Conservation (phyloP, 2,329 filamentous ascomycete species). For the Xenoacremonium recifei region DNA sequence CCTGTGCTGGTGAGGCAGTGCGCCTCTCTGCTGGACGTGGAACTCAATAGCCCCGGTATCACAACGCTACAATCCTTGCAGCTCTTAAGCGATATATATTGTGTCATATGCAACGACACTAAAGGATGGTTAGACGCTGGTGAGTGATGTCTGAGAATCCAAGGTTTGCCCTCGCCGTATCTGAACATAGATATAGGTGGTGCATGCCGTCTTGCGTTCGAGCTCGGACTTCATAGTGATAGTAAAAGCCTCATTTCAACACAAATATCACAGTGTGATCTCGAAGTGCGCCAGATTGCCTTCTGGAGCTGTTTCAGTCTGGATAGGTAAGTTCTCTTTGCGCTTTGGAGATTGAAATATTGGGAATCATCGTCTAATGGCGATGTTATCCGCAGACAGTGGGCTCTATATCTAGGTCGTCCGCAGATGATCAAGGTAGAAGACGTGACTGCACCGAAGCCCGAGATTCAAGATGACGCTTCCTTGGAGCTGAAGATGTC, state of each 20-base stretch:
- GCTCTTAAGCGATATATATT: not conserved
- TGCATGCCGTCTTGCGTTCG: not conserved
- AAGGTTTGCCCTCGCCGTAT: not conserved
- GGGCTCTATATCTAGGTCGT: not conserved
- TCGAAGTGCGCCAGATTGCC: not conserved
- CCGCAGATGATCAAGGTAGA: not conserved
- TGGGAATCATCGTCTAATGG: no score
- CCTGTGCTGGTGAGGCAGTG: not conserved
- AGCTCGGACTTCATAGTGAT: not conserved
- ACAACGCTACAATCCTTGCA: not conserved
- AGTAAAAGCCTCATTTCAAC: not conserved
- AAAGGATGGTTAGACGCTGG: not conserved
- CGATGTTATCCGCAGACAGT: not conserved
- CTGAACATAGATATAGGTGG: not conserved
- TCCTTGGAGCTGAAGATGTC: not conserved
- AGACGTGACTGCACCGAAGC: not conserved
- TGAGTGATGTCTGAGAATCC: not conserved
- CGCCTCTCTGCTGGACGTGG: not conserved
- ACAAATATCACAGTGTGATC: not conserved
- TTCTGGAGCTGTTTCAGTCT: conserved; percentile 1
- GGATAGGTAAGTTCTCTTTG: not conserved
- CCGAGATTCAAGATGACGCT: not conserved
- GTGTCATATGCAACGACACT: not conserved
- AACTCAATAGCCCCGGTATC: not conserved
- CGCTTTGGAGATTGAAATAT: no score